Conservation (phyloP, 805 yeast species). For the Candida maltosa region DNA sequence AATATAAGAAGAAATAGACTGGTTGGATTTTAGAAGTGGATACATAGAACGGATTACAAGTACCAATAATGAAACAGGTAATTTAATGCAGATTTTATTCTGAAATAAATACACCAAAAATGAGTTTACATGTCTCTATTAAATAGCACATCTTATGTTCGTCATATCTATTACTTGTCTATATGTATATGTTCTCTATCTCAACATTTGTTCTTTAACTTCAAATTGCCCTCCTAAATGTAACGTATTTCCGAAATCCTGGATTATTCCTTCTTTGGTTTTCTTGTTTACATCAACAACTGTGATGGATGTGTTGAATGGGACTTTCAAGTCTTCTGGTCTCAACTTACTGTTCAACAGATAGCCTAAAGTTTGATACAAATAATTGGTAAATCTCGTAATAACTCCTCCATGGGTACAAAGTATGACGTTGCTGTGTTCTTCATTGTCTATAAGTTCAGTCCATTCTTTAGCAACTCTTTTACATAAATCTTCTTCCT, state of each 20-base stretch:
- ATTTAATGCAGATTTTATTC: too few relatives aligned
- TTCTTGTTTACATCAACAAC: conserved; percentile 53
- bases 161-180: neutral
- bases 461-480: conserved; percentile 51
- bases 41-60: too few relatives aligned
- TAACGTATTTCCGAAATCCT: conserved; percentile 59
- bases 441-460: conserved; percentile 34
- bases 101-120: too few relatives aligned
- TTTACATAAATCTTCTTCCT: conserved; percentile 37
- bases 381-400: conserved; percentile 52
- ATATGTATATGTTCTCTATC: conserved; percentile 1
- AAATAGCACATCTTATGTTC: too few relatives aligned
- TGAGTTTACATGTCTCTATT: too few relatives aligned
- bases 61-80: too few relatives aligned
- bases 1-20: too few relatives aligned
- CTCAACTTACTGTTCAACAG: conserved; percentile 35
- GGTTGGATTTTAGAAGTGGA: too few relatives aligned
- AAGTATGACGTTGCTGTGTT: conserved; percentile 49
- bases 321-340: conserved; percentile 48
- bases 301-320: conserved; percentile 74
- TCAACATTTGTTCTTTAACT: conserved; percentile 41
- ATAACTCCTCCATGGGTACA: conserved; percentile 85
- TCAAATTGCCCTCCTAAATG: conserved; percentile 61
- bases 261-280: conserved; percentile 41
- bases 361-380: conserved; percentile 39